phyloP scores from a whole-genome alignment of 495 filamentous ascomycete species.

The Jackrogersella minutella region DNA sequence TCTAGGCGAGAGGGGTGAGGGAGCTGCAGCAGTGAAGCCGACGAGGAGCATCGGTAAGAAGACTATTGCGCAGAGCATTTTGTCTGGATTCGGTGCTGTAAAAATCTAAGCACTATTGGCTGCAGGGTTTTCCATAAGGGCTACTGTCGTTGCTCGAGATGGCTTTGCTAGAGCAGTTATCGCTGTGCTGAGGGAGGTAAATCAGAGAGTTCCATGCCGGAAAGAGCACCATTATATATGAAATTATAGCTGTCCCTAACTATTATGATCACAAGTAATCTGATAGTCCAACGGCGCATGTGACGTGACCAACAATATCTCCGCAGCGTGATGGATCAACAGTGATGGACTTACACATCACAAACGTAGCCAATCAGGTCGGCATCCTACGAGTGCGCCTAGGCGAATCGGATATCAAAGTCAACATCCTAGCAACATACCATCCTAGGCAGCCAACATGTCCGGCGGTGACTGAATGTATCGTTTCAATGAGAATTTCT shows the following conservation, averaged over 20 bases:
- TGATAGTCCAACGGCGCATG: slow-evolving; percentile 21
- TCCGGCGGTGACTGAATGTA: not conserved
- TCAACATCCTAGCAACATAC: slow-evolving; percentile 9
- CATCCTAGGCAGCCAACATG: not conserved
- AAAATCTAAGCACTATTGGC: not conserved
- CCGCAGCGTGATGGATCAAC: slow-evolving; percentile 23
- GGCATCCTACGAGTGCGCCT: not conserved
- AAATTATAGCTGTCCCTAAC: slow-evolving; percentile 11
- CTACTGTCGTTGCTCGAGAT: too few relatives aligned
- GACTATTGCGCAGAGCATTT: slow-evolving; percentile 19
- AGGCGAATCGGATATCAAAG: slow-evolving; percentile 7
- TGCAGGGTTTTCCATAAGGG: too few relatives aligned
- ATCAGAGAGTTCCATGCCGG: too few relatives aligned
- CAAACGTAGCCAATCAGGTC: slow-evolving; percentile 28
- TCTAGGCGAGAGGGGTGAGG: not conserved
- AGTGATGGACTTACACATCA: slow-evolving; percentile 27
- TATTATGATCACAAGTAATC: not conserved
- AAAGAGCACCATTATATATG: not conserved
- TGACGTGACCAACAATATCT: slow-evolving; percentile 31
- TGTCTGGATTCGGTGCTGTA: not conserved
- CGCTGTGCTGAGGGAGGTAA: not conserved
- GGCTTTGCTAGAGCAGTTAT: not conserved
- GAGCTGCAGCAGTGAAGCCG: not conserved
- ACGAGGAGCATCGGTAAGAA: too few relatives aligned
- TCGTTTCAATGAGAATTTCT: not conserved